Percentiles rank a stretch among this genome's conserved stretches.
These are phyloP conservation scores for Neurospora tetraspora DNA, from an alignment of 495 filamentous ascomycete genomes.

Conservation along the genomic window DNA sequence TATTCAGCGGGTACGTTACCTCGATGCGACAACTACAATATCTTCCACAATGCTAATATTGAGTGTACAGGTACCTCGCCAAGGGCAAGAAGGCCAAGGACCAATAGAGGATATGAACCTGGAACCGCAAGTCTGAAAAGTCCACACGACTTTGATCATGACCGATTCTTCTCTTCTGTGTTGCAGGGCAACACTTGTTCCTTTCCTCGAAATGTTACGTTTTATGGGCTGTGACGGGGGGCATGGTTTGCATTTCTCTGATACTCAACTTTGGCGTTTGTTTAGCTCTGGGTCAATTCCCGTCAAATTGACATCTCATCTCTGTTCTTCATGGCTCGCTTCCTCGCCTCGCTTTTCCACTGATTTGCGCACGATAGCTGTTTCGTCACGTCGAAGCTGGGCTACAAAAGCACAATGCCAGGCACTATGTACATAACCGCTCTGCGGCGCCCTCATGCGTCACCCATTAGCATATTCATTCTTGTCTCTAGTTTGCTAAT, in stretches of 20 bases:
- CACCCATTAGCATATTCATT: not conserved
- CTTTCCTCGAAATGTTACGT: not conserved
- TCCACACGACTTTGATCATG: not conserved
- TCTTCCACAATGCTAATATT: not conserved
- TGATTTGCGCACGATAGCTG: not conserved
- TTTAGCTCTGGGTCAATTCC: not conserved
- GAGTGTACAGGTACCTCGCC: conserved; percentile 23
- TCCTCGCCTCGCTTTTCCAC: not conserved
- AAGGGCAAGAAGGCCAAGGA: conserved; percentile 32
- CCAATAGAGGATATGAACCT: conserved; percentile 8
- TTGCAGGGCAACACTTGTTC: not conserved
- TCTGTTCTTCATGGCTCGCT: not conserved
- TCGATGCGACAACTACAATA: not conserved
- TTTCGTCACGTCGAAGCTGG: not conserved
- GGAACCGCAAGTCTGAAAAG: not conserved
- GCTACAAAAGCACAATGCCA: not conserved
- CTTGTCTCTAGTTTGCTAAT: not conserved
- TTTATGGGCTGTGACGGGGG: not conserved
- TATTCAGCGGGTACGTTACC: conserved; percentile 28
- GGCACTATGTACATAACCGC: not conserved
- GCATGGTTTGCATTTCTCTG: not conserved
- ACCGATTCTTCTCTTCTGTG: conserved; percentile 1
- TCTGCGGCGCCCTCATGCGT: not conserved
- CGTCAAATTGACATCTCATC: not conserved
- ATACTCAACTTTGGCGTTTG: not conserved